These are phyloP conservation scores for Sporothrix sp. DNA, from an alignment of 2,329 filamentous ascomycete genomes.

Conservation along the genomic window DNA sequence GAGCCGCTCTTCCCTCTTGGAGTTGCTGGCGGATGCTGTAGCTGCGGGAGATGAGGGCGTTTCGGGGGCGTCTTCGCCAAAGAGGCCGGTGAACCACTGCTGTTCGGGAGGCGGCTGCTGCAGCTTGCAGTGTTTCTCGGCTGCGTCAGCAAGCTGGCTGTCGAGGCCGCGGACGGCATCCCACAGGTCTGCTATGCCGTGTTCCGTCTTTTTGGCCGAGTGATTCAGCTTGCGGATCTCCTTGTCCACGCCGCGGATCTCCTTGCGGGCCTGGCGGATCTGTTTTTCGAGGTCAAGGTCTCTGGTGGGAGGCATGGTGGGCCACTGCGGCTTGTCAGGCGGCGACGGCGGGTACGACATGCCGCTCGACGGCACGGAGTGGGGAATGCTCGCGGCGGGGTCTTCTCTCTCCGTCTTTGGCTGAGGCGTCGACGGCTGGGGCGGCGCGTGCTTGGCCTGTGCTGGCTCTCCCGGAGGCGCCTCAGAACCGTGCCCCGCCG, in stretches of 20 bases:
- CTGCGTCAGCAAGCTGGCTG: not conserved
- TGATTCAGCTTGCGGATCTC: not conserved
- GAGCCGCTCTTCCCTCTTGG: not conserved
- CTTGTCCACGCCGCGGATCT: conserved; percentile 3
- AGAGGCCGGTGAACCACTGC: not conserved
- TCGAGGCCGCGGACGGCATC: not conserved
- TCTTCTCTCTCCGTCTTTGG: no score
- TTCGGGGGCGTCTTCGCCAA: not conserved
- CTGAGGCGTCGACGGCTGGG: no score
- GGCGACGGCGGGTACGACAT: conserved; percentile 3
- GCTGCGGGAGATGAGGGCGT: not conserved
- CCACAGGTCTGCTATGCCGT: not conserved
- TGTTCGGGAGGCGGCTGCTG: not conserved
- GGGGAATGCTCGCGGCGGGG: not conserved
- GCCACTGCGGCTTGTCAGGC: not conserved
- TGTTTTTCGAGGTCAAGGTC: conserved; percentile 12
- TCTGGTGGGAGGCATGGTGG: not conserved
- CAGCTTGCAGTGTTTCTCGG: not conserved
- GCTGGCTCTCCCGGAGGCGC: no score
- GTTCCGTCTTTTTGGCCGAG: not conserved
- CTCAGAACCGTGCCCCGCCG: no score
- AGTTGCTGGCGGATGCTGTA: not conserved
- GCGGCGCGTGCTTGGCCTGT: no score
- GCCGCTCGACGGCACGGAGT: not conserved
- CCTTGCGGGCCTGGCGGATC: conserved; percentile 8